Evolutionary conservation across 371 early-diverging fungal genomes (phyloP).

Genomic region (Umbelopsis sp.): DNA sequence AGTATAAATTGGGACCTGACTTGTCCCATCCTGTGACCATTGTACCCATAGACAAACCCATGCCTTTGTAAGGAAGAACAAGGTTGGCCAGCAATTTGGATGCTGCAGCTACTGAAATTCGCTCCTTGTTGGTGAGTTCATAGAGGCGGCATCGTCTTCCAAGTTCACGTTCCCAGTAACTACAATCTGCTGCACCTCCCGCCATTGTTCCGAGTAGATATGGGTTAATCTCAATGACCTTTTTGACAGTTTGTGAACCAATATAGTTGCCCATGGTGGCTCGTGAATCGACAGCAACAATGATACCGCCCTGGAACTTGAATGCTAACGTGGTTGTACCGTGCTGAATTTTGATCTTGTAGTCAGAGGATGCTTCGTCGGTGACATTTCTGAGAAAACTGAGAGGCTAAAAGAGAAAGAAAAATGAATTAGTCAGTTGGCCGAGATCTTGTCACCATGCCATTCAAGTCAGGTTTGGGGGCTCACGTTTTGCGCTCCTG

Average conservation of each 20-base stretch:
- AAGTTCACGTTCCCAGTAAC: constrained; percentile 99
- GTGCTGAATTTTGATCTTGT: constrained; percentile 87
- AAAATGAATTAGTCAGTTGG: not conserved
- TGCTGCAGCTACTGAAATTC: constrained; percentile 99
- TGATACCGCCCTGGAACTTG: constrained; percentile 96
- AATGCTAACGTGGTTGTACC: constrained; percentile 99
- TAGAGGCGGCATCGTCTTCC: constrained; percentile 96
- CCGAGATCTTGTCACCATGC: not conserved
- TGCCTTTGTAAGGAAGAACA: constrained; percentile 98
- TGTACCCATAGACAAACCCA: constrained; percentile 99
- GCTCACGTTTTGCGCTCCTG: constrained; percentile 72
- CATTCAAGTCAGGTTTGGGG: not conserved
- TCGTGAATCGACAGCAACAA: constrained; percentile 99
- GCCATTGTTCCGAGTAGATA: constrained; percentile 99
- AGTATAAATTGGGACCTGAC: constrained; percentile 95
- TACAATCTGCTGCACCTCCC: constrained; percentile 99
- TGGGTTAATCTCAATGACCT: constrained; percentile 99
- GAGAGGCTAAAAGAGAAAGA: constrained; percentile 52
- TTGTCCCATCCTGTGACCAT: constrained; percentile 99
- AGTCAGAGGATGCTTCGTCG: constrained; percentile 62
- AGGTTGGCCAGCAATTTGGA: constrained; percentile 96
- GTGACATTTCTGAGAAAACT: constrained; percentile 66
- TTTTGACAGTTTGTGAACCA: constrained; percentile 97
- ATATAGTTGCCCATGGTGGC: constrained; percentile 99
- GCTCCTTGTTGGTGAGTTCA: constrained; percentile 97